Conservation (phyloP, 164 flowering plant species). For the Pachysandra terminalis region DNA sequence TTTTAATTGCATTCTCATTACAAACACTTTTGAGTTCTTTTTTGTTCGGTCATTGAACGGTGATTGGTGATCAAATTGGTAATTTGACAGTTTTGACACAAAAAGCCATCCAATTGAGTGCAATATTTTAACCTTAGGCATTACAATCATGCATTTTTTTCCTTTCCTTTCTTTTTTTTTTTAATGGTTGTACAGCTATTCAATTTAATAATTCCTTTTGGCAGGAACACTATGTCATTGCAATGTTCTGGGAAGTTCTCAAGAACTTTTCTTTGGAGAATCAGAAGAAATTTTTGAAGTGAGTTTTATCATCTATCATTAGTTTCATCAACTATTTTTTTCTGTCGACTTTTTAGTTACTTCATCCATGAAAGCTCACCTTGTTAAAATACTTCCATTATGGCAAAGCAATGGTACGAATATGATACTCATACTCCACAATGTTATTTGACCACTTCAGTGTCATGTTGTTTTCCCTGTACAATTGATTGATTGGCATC, state of each 20-base stretch:
- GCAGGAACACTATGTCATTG: constrained; percentile 84
- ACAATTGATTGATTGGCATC: too few species aligned
- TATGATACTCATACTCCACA: too few species aligned
- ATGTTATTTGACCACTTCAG: too few species aligned
- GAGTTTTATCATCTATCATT: constrained; percentile 24
- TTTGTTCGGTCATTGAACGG: not conserved
- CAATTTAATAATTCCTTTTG: constrained; percentile 6
- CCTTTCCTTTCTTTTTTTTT: too few species aligned
- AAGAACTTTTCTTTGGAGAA: constrained; percentile 65
- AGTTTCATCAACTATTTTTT: not conserved
- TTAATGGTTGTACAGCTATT: not conserved
- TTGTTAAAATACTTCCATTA: too few species aligned
- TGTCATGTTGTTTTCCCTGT: too few species aligned
- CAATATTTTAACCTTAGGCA: not conserved
- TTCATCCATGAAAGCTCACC: too few species aligned
- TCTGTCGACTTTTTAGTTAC: not conserved
- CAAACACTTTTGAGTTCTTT: not conserved
- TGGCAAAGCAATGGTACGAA: too few species aligned
- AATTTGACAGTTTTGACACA: not conserved
- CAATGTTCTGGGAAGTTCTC: constrained; percentile 93
- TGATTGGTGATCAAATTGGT: not conserved
- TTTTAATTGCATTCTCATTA: not conserved
- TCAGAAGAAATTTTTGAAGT: constrained; percentile 92
- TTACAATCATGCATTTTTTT: not conserved
- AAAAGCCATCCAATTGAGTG: not conserved